Base-by-base conservation (phyloP, 257 asterid species). In the Penstemon newberryi region DNA sequence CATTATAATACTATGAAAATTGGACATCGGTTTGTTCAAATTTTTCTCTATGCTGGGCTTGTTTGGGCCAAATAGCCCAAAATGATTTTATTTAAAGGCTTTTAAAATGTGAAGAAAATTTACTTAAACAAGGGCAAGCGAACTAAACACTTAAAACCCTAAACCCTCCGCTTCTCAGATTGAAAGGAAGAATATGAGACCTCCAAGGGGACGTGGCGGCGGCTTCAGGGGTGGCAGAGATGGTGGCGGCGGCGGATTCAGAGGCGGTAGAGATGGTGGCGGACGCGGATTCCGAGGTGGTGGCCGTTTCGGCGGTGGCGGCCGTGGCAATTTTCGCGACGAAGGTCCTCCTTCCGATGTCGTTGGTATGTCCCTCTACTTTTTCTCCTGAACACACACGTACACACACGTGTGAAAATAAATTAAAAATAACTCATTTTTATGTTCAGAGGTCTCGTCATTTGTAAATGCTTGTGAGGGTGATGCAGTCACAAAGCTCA, bases 161-260 rank as follows among this genome's bases (percentile, higher is more conserved):
- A 78, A 78, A 69, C 65, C 66, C 76, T 70, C 36, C 11, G 2
- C 33, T 15, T 13, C 6, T 39, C 73, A 15, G 37, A 4, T 33
- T 60, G 38, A 18, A 37, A n/a, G 8, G 62, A 43, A 40, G 40
- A 67, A 47, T 36, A 91, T 92, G 98, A 90, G 97, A 71, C 97
- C 98, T 72, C 98, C 98, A 2, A 86, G 96, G 80, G 97, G 97
- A 68, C 96, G 98, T 55, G 96, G 93, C 70, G 87, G 91, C 52
- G 33, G 33, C 33, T 88, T 88, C 39, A 76, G 90, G 42, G 95
- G 95, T 2, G 90, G 95, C 43, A 70, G 96, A 55, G 91, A 78
- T 47, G 94, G 88, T 4, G 86, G 33, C 33, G 33, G 33, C 33
- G 33, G 33, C 2, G 33, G 33, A 25, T 25, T 25, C 33, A 25